Base-by-base conservation (phyloP, 2,329 filamentous ascomycete species). In the Meredithiella fracta region DNA sequence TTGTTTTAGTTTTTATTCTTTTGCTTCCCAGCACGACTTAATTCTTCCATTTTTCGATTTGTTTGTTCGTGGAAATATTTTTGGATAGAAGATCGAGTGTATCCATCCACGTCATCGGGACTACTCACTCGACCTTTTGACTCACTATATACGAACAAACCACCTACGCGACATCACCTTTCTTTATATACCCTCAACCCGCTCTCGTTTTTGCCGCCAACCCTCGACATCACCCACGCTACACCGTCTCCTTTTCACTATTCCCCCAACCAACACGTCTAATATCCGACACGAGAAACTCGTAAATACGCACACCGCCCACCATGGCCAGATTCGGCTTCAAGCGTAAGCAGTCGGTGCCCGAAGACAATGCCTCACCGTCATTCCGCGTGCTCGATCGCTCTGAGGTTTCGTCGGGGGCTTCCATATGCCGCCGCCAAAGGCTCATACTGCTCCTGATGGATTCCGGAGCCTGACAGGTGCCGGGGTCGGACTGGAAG, bases 271-370 rank as follows among this genome's bases (percentile, higher is more conserved):
- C 3, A n/a, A 17, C 5, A 34, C 40, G 37, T 38, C n/a, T 38
- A 11, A 38, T 38, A 9, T n/a, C 11, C 37, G 5, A 38, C 37
- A 14, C 37, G 11, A 14, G 11, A 38, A 25, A n/a, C 26, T 51
- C 47, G 5, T 34, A 55, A 22, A 38, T 49, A 31, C 34, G 14
- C 49, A 37, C 40, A 34, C n/a, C 17, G 22, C 38, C 50, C 25
- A 52, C 52, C 67, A 81, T 81, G 78, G 75, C 75, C 77, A 78
- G 75, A 69, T 80, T 81, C 65, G 69, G 73, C 60, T 80, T 80
- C 60, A 72, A 75, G 75, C 77, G 78, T 72, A 80, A 75, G 70
- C 78, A 76, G 60, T 73, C 74, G 71, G 74, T 73, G 59, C 73
- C 77, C 61, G 75, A 73, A 60, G 73, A 77, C 60, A 63, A 67